phyloP scores from a whole-genome alignment of 2,329 filamentous ascomycete species.

The Diaporthe ampelina region DNA sequence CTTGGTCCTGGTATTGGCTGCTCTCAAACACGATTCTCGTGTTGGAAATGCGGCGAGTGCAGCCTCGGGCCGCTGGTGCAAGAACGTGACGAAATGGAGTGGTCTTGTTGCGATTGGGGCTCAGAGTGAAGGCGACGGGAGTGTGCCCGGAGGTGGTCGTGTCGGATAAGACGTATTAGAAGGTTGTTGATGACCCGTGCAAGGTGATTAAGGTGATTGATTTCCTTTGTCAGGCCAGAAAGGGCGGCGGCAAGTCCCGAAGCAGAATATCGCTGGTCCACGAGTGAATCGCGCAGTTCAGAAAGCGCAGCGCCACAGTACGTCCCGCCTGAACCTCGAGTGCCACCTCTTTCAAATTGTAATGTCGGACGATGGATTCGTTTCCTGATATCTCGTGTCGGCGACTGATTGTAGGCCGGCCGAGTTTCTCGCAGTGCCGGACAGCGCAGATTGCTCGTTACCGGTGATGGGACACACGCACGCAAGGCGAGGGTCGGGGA shows the following conservation, averaged over 20 bases:
- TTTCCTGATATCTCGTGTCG: constrained; percentile 1
- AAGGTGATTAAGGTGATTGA: background rate
- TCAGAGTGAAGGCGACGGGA: background rate
- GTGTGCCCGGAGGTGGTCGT: background rate
- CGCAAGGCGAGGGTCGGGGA: background rate
- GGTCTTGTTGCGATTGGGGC: background rate
- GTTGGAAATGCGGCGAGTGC: constrained; percentile 17
- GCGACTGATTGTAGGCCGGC: constrained; percentile 19
- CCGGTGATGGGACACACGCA: constrained; percentile 20
- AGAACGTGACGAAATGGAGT: constrained; percentile 13
- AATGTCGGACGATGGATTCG: background rate
- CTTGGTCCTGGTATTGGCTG: background rate
- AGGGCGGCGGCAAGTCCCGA: constrained; percentile 11
- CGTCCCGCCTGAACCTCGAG: constrained; percentile 10
- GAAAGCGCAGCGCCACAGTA: constrained; percentile 11
- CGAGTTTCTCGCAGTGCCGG: constrained; percentile 36
- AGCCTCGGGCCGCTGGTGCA: constrained; percentile 31
- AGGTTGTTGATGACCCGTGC: constrained; percentile 4
- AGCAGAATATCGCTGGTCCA: constrained; percentile 13
- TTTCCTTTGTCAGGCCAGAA: constrained; percentile 5
- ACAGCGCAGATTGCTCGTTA: constrained; percentile 35
- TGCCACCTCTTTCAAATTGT: constrained; percentile 17
- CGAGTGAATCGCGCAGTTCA: constrained; percentile 19
- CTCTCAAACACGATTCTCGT: background rate
- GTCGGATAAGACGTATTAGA: constrained; percentile 12